A percentile compares a stretch with the other conserved stretches of the same genome.
These are phyloP conservation scores for Endocalyx cinctus DNA, from an alignment of 2,329 filamentous ascomycete species.

Conservation along the genomic window DNA sequence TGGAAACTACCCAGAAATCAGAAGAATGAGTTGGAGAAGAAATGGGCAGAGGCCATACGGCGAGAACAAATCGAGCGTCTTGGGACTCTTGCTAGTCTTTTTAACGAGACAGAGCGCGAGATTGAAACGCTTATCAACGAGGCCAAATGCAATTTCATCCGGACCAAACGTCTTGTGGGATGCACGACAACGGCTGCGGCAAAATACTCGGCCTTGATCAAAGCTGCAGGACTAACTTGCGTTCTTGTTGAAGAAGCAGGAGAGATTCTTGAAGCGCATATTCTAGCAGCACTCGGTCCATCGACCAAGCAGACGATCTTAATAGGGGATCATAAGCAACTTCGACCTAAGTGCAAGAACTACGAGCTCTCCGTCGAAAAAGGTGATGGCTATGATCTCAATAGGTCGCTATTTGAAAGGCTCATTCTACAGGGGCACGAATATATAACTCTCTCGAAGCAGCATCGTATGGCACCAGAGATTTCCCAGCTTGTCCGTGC, in stretches of 20 bases:
- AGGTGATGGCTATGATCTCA: slow-evolving; percentile 61
- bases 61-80: slow-evolving; percentile 44
- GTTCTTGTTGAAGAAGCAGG: slow-evolving; percentile 43
- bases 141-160: slow-evolving; percentile 36
- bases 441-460: slow-evolving; percentile 50
- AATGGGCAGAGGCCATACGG: slow-evolving; percentile 40
- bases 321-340: slow-evolving; percentile 71
- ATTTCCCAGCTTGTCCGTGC: slow-evolving; percentile 56
- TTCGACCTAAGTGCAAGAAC: slow-evolving; percentile 62
- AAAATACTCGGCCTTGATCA: slow-evolving; percentile 50
- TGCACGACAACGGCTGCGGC: slow-evolving; percentile 68
- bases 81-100: slow-evolving; percentile 28
- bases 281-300: slow-evolving; percentile 13
- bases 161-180: slow-evolving; percentile 53
- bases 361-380: slow-evolving; percentile 59
- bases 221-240: slow-evolving; percentile 48
- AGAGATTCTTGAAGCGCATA: slow-evolving; percentile 16
- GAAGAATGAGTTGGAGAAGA: slow-evolving; percentile 16
- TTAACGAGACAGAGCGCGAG: slow-evolving; percentile 33
- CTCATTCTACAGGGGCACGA: slow-evolving; percentile 52
- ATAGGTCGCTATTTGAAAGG: slow-evolving; percentile 65
- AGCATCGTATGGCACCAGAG: slow-evolving; percentile 66
- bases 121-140: slow-evolving; percentile 40
- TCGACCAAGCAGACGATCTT: slow-evolving; percentile 51
- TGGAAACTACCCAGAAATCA: slow-evolving; percentile 42